These are phyloP conservation scores for Stephania cephalantha DNA, from an alignment of 164 flowering plant species.

Conservation along the genomic window DNA sequence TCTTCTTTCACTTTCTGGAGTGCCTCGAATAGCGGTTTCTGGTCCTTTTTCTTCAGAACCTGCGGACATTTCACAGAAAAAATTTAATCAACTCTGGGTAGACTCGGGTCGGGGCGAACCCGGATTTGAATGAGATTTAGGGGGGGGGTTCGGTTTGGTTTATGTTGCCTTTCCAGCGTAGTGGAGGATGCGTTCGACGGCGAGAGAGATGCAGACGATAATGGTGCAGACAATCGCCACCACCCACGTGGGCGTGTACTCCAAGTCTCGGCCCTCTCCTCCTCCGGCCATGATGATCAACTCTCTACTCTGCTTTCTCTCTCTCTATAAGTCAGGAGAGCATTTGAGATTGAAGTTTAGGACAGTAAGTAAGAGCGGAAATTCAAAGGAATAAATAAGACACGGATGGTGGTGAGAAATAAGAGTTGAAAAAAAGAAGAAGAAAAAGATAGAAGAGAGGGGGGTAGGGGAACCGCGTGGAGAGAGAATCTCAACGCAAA, in stretches of 20 bases:
- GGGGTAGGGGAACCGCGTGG: too few relatives aligned
- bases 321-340: not conserved
- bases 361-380: not conserved
- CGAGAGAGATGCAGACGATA: constrained; percentile 53
- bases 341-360: too few relatives aligned
- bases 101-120: too few relatives aligned
- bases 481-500: too few relatives aligned
- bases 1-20: constrained; percentile 82
- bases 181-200: constrained; percentile 47
- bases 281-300: constrained; percentile 14
- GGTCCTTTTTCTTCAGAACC: constrained; percentile 58
- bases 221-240: constrained; percentile 51
- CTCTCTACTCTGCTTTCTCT: not conserved
- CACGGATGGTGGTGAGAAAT: not conserved
- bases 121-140: too few relatives aligned
- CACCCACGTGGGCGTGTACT: constrained; percentile 74
- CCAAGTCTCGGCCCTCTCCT: constrained; percentile 23
- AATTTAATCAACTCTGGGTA: too few relatives aligned
- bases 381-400: too few relatives aligned
- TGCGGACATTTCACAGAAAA: constrained; percentile 18
- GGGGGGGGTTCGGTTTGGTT: too few relatives aligned
- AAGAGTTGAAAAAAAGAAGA: too few relatives aligned
- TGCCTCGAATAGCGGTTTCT: constrained; percentile 69
- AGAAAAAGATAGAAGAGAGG: too few relatives aligned
- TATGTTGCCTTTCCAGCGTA: constrained; percentile 38